Percentiles rank a stretch among this genome's conserved stretches.
These are phyloP conservation scores for Termitomyces sp. DNA, from an alignment of 1,284 basidiomycete species.

Conservation along the genomic window DNA sequence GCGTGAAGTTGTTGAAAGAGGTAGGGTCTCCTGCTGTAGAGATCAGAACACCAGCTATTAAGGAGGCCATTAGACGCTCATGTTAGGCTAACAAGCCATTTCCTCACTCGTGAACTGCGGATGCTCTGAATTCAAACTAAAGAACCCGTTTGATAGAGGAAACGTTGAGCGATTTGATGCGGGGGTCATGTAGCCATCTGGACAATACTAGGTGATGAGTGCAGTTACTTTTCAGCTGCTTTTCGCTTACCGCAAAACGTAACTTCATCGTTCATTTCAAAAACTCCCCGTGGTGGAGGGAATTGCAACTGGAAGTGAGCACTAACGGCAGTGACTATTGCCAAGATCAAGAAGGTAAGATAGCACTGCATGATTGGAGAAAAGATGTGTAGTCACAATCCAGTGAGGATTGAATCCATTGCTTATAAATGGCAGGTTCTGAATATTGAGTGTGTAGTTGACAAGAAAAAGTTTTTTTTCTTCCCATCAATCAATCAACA, in stretches of 20 bases:
- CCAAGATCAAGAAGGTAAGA: conserved; percentile 17
- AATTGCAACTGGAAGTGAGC: conserved; percentile 72
- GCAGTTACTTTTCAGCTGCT: background rate
- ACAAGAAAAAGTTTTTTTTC: conserved; percentile 21
- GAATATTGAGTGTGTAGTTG: background rate
- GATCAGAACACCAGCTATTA: conserved; percentile 47
- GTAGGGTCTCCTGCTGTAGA: conserved; percentile 54
- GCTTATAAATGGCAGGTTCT: background rate
- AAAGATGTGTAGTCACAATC: background rate
- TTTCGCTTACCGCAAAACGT: conserved; percentile 10
- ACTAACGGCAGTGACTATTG: conserved; percentile 33
- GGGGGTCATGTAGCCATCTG: conserved; percentile 47
- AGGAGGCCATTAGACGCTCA: background rate
- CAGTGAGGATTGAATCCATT: background rate
- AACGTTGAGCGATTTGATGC: conserved; percentile 52
- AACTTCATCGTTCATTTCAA: conserved; percentile 54
- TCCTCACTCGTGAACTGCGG: conserved; percentile 45
- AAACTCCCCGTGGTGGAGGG: conserved; percentile 55
- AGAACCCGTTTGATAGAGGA: conserved; percentile 53
- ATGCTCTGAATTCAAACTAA: conserved; percentile 58
- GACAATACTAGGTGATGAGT: background rate
- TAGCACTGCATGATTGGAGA: conserved; percentile 18
- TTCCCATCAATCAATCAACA: background rate
- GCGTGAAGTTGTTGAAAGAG: conserved; percentile 55
- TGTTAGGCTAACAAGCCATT: conserved; percentile 8